phyloP scores from a whole-genome alignment of 179 eudicot genomes.

The Silene coronaria region DNA sequence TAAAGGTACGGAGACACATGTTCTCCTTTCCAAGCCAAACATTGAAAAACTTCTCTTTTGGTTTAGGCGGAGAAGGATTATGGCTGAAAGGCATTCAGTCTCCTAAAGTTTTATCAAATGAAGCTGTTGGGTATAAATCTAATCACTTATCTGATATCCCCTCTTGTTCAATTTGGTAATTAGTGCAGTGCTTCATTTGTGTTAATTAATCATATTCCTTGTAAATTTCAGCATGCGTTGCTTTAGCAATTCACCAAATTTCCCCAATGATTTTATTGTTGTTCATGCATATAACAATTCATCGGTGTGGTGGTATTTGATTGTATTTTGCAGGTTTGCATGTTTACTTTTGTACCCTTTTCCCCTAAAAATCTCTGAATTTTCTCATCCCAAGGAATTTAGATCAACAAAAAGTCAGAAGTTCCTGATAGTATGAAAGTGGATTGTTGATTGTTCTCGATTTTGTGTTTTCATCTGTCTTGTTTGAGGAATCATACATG shows the following conservation, averaged over 20 bases:
- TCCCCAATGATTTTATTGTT: neutral
- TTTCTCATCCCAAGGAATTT: neutral
- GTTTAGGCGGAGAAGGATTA: slow-evolving; percentile 8
- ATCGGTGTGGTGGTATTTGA: neutral
- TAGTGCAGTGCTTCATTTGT: neutral
- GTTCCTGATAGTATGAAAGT: neutral
- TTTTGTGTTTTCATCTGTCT: neutral
- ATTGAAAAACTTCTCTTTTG: neutral
- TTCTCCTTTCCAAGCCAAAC: neutral
- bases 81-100: neutral
- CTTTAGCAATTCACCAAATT: neutral
- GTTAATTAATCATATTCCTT: neutral
- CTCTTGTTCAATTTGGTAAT: neutral
- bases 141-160: neutral
- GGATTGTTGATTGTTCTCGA: neutral
- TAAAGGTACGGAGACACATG: neutral
- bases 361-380: neutral
- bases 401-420: neutral
- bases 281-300: neutral
- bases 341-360: neutral
- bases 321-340: neutral
- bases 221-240: neutral
- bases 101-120: slow-evolving; percentile 5
- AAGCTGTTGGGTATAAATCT: slow-evolving; percentile 4
- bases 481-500: neutral